Evolutionary conservation across 2,329 filamentous ascomycete species (phyloP).

Genomic region (Mycosphaerella sp.): DNA sequence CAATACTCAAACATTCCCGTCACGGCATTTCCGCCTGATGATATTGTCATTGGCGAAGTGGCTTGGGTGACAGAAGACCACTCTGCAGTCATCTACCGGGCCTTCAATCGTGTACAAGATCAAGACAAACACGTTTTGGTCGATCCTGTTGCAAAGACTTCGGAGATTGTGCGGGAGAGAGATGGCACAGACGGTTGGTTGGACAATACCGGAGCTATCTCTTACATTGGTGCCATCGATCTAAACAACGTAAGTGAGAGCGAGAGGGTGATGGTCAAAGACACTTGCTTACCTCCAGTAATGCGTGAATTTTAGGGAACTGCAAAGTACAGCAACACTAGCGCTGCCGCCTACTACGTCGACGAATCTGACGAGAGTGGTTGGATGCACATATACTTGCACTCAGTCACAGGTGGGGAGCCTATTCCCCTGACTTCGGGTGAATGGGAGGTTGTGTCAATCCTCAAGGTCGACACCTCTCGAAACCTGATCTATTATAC

Average conservation of each 20-base stretch:
- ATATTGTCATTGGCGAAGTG: conserved; percentile 62
- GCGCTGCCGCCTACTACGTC: conserved; percentile 49
- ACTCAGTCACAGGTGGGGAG: conserved; percentile 48
- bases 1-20: conserved; percentile 46
- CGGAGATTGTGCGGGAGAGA: conserved; percentile 49
- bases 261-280: no score
- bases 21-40: conserved; percentile 53
- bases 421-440: conserved; percentile 49
- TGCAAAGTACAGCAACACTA: conserved; percentile 6
- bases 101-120: conserved; percentile 64
- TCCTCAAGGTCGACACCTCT: conserved; percentile 54
- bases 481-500: conserved; percentile 57
- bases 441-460: conserved; percentile 58
- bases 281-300: no score
- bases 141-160: conserved; percentile 45
- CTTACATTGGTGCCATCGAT: conserved; percentile 47
- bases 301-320: no score
- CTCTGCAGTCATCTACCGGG: conserved; percentile 56
- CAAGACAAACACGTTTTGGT: conserved; percentile 57
- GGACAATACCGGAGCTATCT: conserved; percentile 53
- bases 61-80: conserved; percentile 60
- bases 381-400: conserved; percentile 61
- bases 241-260: conserved; percentile 21
- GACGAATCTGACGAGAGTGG: conserved; percentile 62
- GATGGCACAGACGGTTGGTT: conserved; percentile 58